These are phyloP conservation scores for Rhododendron ferrugineum DNA, from an alignment of 148 eudicot species.

Conservation along the genomic window DNA sequence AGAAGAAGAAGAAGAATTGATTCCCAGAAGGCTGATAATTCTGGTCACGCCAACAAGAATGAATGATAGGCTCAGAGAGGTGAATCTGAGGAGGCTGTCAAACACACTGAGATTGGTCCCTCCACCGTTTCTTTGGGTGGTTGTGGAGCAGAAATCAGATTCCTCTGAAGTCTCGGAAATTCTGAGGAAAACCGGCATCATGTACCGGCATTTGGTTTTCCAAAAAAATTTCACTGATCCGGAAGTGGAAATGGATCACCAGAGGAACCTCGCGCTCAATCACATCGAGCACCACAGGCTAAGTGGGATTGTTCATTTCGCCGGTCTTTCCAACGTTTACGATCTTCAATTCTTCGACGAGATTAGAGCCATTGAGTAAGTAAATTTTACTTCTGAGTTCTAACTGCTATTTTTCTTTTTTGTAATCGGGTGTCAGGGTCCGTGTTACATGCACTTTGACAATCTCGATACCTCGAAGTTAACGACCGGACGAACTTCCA, in stretches of 20 bases:
- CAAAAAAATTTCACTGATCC: slow-evolving; percentile 70
- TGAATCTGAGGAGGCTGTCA: slow-evolving; percentile 54
- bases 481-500: not conserved
- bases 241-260: slow-evolving; percentile 59
- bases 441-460: not conserved
- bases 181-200: slow-evolving; percentile 72
- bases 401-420: not conserved
- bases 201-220: slow-evolving; percentile 81
- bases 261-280: slow-evolving; percentile 72
- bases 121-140: slow-evolving; percentile 76
- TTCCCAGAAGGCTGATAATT: slow-evolving; percentile 51
- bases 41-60: slow-evolving; percentile 67
- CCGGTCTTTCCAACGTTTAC: slow-evolving; percentile 72
- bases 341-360: slow-evolving; percentile 86
- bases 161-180: slow-evolving; percentile 48
- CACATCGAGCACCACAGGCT: slow-evolving; percentile 85
- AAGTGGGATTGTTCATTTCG: slow-evolving; percentile 92
- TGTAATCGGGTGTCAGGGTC: not conserved
- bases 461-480: not conserved
- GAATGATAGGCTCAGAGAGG: slow-evolving; percentile 39
- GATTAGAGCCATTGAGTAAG: slow-evolving; percentile 78
- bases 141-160: slow-evolving; percentile 55
- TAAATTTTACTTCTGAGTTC: not conserved
- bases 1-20: slow-evolving; percentile 26
- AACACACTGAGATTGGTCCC: slow-evolving; percentile 65